These are phyloP conservation scores for Magnaporthiopsis incrustans DNA, from an alignment of 2,329 filamentous ascomycete genomes.

Conservation along the genomic window DNA sequence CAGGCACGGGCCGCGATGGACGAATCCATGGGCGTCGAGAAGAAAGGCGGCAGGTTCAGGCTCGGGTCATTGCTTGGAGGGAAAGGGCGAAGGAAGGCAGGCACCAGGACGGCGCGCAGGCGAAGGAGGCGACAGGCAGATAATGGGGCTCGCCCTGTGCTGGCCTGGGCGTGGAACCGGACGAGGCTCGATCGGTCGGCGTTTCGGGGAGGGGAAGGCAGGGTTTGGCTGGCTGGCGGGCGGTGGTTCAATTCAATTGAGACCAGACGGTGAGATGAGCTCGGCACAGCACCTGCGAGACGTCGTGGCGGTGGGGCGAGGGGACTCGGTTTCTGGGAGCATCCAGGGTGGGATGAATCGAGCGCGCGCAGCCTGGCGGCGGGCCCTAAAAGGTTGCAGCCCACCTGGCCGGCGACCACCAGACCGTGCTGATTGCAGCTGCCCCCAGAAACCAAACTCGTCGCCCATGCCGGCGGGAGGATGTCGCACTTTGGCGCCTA, in stretches of 20 bases:
- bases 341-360: not conserved
- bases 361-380: not conserved
- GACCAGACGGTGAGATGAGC: not conserved
- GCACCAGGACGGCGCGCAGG: not conserved
- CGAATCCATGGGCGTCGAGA: constrained; percentile 11
- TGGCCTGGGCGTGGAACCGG: not conserved
- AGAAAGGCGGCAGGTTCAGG: not conserved
- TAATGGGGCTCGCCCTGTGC: not conserved
- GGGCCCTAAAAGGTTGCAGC: not conserved
- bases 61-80: not conserved
- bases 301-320: not conserved
- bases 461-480: too few relatives aligned
- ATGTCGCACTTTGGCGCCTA: not conserved
- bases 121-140: not conserved
- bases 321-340: not conserved
- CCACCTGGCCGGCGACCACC: too few relatives aligned
- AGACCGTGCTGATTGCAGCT: not conserved
- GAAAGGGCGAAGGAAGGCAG: not conserved
- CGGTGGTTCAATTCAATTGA: not conserved
- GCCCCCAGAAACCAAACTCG: too few relatives aligned
- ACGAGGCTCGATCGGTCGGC: not conserved
- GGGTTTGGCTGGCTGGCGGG: not conserved
- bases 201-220: not conserved
- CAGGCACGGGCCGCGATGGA: constrained; percentile 12
- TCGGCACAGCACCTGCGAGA: not conserved